A percentile compares a stretch with the other conserved stretches of the same genome.
These are phyloP conservation scores for Lipomyces starkeyi DNA, from an alignment of 805 yeast genomes.

Conservation along the genomic window DNA sequence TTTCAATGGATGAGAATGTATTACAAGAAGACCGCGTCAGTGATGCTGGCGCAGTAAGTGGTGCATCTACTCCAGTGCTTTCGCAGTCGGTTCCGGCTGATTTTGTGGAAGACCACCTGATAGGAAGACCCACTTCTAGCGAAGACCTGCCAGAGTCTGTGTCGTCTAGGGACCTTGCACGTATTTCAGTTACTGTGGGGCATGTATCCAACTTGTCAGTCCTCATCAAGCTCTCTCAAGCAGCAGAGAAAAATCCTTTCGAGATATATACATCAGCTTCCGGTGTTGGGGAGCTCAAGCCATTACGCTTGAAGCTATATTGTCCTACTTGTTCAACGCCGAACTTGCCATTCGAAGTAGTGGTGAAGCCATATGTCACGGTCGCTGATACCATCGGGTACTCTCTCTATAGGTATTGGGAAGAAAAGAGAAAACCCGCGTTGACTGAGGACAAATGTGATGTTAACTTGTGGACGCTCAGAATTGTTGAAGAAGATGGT, in stretches of 20 bases:
- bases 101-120: neutral
- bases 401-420: conserved; percentile 49
- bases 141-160: neutral
- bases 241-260: conserved; percentile 45
- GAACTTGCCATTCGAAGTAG: conserved; percentile 44
- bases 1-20: conserved; percentile 27
- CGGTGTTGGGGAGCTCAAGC: conserved; percentile 46
- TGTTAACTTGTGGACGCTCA: conserved; percentile 76
- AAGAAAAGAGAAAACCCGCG: conserved; percentile 41
- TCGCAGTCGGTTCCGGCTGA: neutral
- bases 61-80: neutral
- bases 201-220: conserved; percentile 38
- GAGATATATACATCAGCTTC: conserved; percentile 47
- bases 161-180: conserved; percentile 15
- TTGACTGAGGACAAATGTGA: conserved; percentile 47
- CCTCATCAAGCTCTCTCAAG: conserved; percentile 43
- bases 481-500: conserved; percentile 91
- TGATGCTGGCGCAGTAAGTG: neutral
- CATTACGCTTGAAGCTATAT: conserved; percentile 45
- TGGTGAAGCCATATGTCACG: conserved; percentile 48
- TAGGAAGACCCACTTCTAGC: neutral
- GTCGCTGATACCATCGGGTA: conserved; percentile 65
- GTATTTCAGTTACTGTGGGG: conserved; percentile 6
- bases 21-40: conserved; percentile 16
- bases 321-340: conserved; percentile 46